phyloP scores from a whole-genome alignment of 345 rosid genomes.

The Sisymbrium irio region DNA sequence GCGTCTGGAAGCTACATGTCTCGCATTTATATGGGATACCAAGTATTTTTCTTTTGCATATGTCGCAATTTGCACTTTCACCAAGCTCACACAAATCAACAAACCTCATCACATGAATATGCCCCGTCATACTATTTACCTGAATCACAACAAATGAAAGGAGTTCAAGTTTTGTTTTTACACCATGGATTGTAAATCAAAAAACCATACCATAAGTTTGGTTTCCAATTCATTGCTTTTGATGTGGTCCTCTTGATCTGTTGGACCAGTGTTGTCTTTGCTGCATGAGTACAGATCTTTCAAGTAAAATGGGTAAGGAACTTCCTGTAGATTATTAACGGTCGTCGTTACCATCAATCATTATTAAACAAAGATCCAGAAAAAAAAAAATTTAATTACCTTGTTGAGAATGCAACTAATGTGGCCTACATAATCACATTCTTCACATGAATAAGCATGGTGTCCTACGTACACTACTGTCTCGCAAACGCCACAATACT shows the following conservation, averaged over 20 bases:
- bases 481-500: constrained; percentile 20
- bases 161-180: too few species aligned
- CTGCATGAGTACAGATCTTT: not conserved
- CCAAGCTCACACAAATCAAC: too few species aligned
- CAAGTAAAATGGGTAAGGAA: not conserved
- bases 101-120: too few species aligned
- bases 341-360: not conserved
- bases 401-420: constrained; percentile 3
- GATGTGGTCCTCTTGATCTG: not conserved
- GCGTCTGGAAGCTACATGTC: too few species aligned
- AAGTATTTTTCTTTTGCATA: too few species aligned
- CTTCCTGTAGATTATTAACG: not conserved
- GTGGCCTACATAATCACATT: constrained; percentile 18
- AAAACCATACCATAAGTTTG: not conserved
- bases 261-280: not conserved
- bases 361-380: not conserved
- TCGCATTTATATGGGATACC: too few species aligned
- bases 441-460: constrained; percentile 13
- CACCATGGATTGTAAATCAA: too few species aligned
- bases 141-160: too few species aligned
- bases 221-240: not conserved
- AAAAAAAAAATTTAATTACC: not conserved
- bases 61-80: too few species aligned
- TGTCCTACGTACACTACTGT: not conserved
- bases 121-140: too few species aligned